A percentile compares a stretch with the other conserved stretches of the same genome.
These are phyloP conservation scores for Pholiota conissans DNA, from an alignment of 768 basidiomycete genomes.

Conservation along the genomic window DNA sequence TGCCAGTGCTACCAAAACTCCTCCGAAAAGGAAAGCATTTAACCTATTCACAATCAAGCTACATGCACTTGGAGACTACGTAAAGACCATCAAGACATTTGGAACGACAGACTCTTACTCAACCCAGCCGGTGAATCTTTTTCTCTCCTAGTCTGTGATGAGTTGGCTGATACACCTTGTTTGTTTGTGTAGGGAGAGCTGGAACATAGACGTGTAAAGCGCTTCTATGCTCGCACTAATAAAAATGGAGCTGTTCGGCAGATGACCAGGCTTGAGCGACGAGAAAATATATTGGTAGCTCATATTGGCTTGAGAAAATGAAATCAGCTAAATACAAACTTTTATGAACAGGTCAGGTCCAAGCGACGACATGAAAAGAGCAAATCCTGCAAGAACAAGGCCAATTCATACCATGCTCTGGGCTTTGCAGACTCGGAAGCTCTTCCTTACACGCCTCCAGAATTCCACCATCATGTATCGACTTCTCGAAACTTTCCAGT, in stretches of 20 bases:
- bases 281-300: conserved; percentile 1
- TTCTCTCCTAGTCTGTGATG: neutral
- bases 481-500: neutral
- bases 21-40: conserved; percentile 11
- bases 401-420: no score
- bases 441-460: conserved; percentile 13
- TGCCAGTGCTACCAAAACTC: no score
- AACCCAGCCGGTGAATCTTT: conserved; percentile 25
- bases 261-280: conserved; percentile 4
- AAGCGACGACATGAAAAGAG: neutral
- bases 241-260: conserved; percentile 16
- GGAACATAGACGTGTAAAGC: conserved; percentile 8
- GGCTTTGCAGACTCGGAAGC: conserved; percentile 5
- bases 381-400: neutral
- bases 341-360: neutral
- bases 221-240: neutral
- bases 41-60: conserved; percentile 32
- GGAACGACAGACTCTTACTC: conserved; percentile 29
- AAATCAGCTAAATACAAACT: neutral
- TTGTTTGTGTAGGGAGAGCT: conserved; percentile 9
- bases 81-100: conserved; percentile 17
- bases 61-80: conserved; percentile 34
- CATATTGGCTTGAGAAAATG: neutral
- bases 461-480: conserved; percentile 16
- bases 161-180: neutral